Base-by-base conservation (phyloP, 2,329 filamentous ascomycete genomes). In the Aulographum hederae region DNA sequence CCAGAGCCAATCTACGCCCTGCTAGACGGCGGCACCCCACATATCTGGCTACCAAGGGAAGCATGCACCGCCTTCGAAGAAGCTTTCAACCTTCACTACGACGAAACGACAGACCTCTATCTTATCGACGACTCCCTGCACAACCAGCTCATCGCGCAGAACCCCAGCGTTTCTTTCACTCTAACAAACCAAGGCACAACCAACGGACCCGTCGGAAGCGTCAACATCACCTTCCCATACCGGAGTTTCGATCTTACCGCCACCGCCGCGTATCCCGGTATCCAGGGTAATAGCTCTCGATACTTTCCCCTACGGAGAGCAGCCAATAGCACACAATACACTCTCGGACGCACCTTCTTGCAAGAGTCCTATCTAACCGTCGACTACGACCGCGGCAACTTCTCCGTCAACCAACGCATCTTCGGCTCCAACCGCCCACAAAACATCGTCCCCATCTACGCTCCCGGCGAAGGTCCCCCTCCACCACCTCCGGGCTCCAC, bases 31-130 rank as follows among this genome's bases (percentile, higher is more conserved):
- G 62, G 59, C 2, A 43, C 63, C 1, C 50, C 61, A 5, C 51
- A 63, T 32, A 46, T 65, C 4, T 65, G 57, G 54, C 46, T 65
- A 6, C 61, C 61, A 0, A 16, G 47, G 3, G 48, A 52, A 17
- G 57, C 76, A 10, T 81, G 77, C 47, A 58, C 72, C 32, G 60
- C 60, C 3, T 79, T 84, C 41, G 75, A 76, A 26, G 38, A 58
- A 2, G 63, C 64, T 2, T 64, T 82, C 33, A 72, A 72, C 30
- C 56, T 84, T 26, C 66, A 61, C 2, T 78, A 73, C 46, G 72
- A 80, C 48, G 63, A 61, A 30, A 64, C 61, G 2, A 64, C 73
- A 6, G 60, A 70, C 8, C 48, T 81, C 0, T 82, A 82, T 43
- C 61, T 72, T 0, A 63, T 79, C 31, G 60, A 68, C 21, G 57